Evolutionary conservation across 1,284 basidiomycete genomes (phyloP).

Genomic region (Neotropicomus parvogracilis): DNA sequence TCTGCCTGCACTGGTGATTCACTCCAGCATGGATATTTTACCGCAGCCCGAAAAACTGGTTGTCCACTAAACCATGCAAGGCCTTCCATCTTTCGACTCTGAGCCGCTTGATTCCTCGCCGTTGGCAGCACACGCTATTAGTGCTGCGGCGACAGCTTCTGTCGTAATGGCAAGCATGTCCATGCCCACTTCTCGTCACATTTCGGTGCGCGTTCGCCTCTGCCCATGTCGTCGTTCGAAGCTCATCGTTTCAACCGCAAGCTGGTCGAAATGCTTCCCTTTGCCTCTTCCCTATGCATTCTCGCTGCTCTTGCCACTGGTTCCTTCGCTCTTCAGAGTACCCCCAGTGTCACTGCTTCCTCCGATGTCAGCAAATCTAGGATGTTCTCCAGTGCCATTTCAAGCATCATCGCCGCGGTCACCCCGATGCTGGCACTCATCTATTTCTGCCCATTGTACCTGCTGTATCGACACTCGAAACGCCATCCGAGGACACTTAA

Average conservation of each 20-base stretch:
- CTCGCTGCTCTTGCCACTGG: slow-evolving; percentile 35
- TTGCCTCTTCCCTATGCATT: slow-evolving; percentile 33
- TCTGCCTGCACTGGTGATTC: slow-evolving; percentile 18
- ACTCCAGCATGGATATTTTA: slow-evolving; percentile 21
- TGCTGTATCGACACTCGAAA: slow-evolving; percentile 43
- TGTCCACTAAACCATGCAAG: slow-evolving; percentile 32
- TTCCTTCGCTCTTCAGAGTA: slow-evolving; percentile 30
- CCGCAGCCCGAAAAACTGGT: slow-evolving; percentile 18
- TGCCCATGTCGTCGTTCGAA: slow-evolving; percentile 13
- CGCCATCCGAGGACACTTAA: slow-evolving; percentile 46
- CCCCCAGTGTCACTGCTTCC: slow-evolving; percentile 10
- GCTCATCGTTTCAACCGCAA: slow-evolving; percentile 22
- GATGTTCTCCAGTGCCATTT: slow-evolving; percentile 38
- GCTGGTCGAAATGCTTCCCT: slow-evolving; percentile 38
- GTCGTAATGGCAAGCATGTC: slow-evolving; percentile 32
- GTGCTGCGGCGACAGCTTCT: slow-evolving; percentile 32
- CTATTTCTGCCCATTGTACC: slow-evolving; percentile 47
- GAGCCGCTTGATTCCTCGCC: slow-evolving; percentile 29
- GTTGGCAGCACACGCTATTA: slow-evolving; percentile 30
- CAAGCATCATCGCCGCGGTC: slow-evolving; percentile 45
- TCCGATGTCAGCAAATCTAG: slow-evolving; percentile 31
- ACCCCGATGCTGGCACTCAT: slow-evolving; percentile 44
- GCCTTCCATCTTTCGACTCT: slow-evolving; percentile 31
- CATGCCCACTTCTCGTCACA: slow-evolving; percentile 25
- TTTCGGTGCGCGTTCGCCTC: slow-evolving; percentile 29